These are phyloP conservation scores for Petunia secreta DNA, from an alignment of 257 asterid genomes.

Conservation along the genomic window DNA sequence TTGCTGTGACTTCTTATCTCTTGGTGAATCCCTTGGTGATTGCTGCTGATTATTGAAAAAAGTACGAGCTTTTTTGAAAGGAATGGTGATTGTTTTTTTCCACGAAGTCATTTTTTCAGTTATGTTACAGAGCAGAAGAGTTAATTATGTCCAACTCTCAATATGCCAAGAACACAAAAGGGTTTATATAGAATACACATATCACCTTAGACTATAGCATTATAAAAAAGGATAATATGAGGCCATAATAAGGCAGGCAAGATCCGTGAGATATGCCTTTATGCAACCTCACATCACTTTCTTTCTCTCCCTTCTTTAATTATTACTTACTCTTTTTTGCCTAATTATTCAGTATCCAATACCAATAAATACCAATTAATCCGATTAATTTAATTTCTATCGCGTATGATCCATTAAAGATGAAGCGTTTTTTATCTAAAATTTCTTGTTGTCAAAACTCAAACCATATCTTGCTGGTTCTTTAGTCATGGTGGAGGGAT, in stretches of 20 bases:
- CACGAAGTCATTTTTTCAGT: slow-evolving; percentile 37
- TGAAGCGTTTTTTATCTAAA: too few relatives aligned
- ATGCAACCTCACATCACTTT: slow-evolving; percentile 13
- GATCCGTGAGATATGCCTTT: slow-evolving; percentile 48
- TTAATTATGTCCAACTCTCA: neutral
- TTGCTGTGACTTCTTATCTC: slow-evolving; percentile 39
- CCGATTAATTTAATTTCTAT: too few relatives aligned
- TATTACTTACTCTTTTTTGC: too few relatives aligned
- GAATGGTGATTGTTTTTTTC: slow-evolving; percentile 42
- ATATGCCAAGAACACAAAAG: neutral
- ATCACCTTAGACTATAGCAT: neutral
- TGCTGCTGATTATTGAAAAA: slow-evolving; percentile 41
- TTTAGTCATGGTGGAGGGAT: too few relatives aligned
- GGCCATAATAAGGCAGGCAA: slow-evolving; percentile 35
- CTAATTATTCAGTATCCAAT: too few relatives aligned
- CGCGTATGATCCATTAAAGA: too few relatives aligned
- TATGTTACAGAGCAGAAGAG: neutral
- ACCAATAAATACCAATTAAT: too few relatives aligned
- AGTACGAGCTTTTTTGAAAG: slow-evolving; percentile 47
- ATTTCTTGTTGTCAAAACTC: too few relatives aligned
- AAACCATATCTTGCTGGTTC: too few relatives aligned
- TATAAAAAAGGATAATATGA: neutral
- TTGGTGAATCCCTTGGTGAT: slow-evolving; percentile 29
- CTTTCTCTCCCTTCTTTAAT: neutral
- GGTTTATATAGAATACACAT: neutral